Conservation (phyloP, 2,329 filamentous ascomycete genomes). For the Akanthomyces lecanii region DNA sequence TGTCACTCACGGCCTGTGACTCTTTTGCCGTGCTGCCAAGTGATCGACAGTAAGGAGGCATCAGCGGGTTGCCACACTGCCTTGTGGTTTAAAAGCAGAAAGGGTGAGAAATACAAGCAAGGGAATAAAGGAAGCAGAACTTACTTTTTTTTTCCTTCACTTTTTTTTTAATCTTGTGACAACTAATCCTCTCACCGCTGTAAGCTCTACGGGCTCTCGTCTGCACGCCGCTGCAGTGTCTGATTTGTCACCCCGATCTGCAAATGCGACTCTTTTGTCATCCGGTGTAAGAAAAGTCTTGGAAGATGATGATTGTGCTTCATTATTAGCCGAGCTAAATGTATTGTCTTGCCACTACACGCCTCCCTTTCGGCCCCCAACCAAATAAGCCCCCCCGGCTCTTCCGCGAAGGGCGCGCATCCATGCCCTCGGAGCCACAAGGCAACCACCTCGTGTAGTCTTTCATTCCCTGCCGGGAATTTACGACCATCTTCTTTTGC, state of each 20-base stretch:
- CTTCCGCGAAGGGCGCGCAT: conserved; percentile 7
- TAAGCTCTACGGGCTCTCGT: no score
- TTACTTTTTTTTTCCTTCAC: no score
- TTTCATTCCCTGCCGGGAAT: neutral
- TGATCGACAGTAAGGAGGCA: no score
- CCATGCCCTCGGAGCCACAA: neutral
- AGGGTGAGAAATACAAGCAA: neutral
- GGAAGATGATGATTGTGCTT: neutral
- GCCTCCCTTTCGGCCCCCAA: conserved; percentile 9
- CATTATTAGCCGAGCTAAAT: neutral
- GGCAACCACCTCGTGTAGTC: neutral
- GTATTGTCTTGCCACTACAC: conserved; percentile 3
- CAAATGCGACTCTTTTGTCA: neutral
- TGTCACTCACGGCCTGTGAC: no score
- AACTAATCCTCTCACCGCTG: no score
- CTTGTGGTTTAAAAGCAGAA: no score
- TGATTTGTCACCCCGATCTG: no score
- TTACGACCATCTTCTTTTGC: neutral
- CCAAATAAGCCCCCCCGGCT: neutral
- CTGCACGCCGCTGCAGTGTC: no score
- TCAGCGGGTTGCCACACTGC: no score
- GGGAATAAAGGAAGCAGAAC: no score
- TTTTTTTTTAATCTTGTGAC: no score
- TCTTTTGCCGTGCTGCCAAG: no score
- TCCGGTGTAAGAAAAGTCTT: conserved; percentile 1